A percentile compares a stretch with the other conserved stretches of the same genome.
phyloP scores from a whole-genome alignment of 192 early-diverging fungal genomes.

The Linnemannia exigua region DNA sequence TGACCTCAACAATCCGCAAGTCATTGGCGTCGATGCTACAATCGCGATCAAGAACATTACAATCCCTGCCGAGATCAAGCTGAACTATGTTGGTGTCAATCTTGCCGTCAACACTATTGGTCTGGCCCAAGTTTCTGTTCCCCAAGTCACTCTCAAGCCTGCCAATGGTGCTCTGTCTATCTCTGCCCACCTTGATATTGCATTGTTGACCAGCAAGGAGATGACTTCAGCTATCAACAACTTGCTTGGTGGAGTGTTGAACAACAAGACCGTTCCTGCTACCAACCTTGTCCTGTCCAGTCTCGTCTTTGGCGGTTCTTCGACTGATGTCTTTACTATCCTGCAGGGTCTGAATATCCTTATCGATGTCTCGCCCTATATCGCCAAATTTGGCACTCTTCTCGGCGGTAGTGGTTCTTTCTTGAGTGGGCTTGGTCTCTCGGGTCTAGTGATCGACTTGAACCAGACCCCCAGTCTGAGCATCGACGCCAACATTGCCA shows the following conservation, averaged over 20 bases:
- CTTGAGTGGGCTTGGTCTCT: slow-evolving; percentile 32
- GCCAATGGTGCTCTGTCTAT: slow-evolving; percentile 25
- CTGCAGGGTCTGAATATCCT: slow-evolving; percentile 30
- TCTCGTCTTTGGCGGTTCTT: slow-evolving; percentile 32
- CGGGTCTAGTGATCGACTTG: slow-evolving; percentile 40
- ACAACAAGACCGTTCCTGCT: slow-evolving; percentile 20
- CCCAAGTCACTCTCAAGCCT: slow-evolving; percentile 26
- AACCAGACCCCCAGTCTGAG: slow-evolving; percentile 37
- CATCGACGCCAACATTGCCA: slow-evolving; percentile 29
- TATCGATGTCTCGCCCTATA: slow-evolving; percentile 21
- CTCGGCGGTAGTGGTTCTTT: slow-evolving; percentile 33
- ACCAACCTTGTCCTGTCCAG: slow-evolving; percentile 31
- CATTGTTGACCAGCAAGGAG: slow-evolving; percentile 5
- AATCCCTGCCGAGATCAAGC: slow-evolving; percentile 42
- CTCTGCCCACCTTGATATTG: slow-evolving; percentile 28
- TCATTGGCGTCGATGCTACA: slow-evolving; percentile 32
- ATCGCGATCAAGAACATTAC: slow-evolving; percentile 41
- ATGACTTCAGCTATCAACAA: slow-evolving; percentile 23
- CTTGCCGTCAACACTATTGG: slow-evolving; percentile 23
- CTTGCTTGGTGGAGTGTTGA: slow-evolving; percentile 17
- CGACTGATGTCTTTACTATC: slow-evolving; percentile 44
- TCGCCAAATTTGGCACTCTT: slow-evolving; percentile 32
- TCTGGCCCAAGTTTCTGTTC: slow-evolving; percentile 21
- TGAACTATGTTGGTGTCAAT: slow-evolving; percentile 46
- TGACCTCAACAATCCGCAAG: slow-evolving; percentile 42